Evolutionary conservation across 2,329 filamentous ascomycete species (phyloP).

Genomic region (Dactylonectria macrodidyma): DNA sequence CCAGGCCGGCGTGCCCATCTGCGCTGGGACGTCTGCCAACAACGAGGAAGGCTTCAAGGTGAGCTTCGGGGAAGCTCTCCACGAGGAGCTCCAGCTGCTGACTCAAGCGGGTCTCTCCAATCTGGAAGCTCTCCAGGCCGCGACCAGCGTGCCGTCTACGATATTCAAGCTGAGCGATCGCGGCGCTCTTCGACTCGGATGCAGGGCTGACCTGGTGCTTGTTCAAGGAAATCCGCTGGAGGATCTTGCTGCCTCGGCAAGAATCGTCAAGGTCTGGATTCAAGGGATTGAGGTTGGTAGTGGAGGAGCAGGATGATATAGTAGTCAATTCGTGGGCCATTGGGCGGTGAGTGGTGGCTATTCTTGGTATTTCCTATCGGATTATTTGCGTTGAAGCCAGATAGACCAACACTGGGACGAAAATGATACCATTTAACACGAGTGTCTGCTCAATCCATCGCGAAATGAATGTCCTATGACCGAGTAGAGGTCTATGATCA

Average conservation of each 20-base stretch:
- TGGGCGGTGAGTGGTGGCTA: neutral
- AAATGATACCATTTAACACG: no score
- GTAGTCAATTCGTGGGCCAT: neutral
- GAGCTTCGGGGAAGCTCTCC: conserved; percentile 38
- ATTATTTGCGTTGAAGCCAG: no score
- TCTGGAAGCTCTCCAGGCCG: conserved; percentile 39
- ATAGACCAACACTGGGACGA: no score
- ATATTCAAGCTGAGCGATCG: conserved; percentile 46
- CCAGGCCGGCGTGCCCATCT: conserved; percentile 48
- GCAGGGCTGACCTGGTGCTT: conserved; percentile 51
- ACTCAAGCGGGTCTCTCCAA: conserved; percentile 38
- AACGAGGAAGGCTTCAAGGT: conserved; percentile 22
- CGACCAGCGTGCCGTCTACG: conserved; percentile 37
- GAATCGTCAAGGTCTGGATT: conserved; percentile 48
- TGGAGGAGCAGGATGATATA: no score
- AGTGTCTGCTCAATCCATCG: no score
- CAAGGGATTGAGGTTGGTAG: conserved; percentile 40
- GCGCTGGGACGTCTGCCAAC: conserved; percentile 52
- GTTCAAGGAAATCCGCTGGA: conserved; percentile 48
- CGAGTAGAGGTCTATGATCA: no score
- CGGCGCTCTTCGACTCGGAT: conserved; percentile 42
- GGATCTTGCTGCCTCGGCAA: conserved; percentile 46
- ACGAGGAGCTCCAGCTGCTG: conserved; percentile 43
- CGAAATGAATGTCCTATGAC: no score
- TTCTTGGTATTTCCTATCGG: no score